Evolutionary conservation across 2,329 filamentous ascomycete genomes (phyloP), one percentile per base, ranked within the genome.

Genomic region (Ophiostoma himal-ulmi): DNA sequence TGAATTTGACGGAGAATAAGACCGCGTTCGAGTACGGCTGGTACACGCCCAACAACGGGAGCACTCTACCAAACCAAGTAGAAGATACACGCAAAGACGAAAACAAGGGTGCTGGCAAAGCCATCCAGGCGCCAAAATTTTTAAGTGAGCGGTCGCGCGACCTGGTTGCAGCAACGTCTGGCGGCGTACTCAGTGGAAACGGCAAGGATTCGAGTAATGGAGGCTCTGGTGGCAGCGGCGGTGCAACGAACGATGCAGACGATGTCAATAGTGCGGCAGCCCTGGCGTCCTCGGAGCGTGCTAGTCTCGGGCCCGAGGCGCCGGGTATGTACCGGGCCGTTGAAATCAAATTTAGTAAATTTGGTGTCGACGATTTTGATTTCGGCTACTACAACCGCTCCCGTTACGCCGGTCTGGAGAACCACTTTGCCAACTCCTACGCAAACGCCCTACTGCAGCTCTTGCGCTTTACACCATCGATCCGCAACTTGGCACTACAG

Each of bases 351-450:
- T 99, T 98, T 82, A 97, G 94, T 83, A 96, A 93, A 78, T 99
- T 97, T 79, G 95, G 95, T 26, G 93, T 99, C n/a, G 94, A 98
- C 76, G 96, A 99, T 79, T 99, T 99, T 78, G 95, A 99, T 79
- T 99, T 99, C 80, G 91, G 91, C 52, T 98, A 92, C 79, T 99
- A 96, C 83, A 99, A 99, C 80, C 93, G 92, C 78, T 98, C 96
- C 1, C 84, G 83, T 34, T 97, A 93, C 77, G 97, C 95, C 11
- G 95, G 95, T 0, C 83, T 99, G 54, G 94, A 99, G 78, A 99
- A 92, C 65, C 94, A 99, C 78, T 97, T 99, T 72, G 88, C 93
- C 60, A 98, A 99, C 78, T 97, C 94, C 1, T 99, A 98, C 77
- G 92, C 94, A 70, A 99, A 99, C 75, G 87, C 95, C 0, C 85